Conservation (phyloP, 1,284 basidiomycete genomes). For the Omphalotus olearius region DNA sequence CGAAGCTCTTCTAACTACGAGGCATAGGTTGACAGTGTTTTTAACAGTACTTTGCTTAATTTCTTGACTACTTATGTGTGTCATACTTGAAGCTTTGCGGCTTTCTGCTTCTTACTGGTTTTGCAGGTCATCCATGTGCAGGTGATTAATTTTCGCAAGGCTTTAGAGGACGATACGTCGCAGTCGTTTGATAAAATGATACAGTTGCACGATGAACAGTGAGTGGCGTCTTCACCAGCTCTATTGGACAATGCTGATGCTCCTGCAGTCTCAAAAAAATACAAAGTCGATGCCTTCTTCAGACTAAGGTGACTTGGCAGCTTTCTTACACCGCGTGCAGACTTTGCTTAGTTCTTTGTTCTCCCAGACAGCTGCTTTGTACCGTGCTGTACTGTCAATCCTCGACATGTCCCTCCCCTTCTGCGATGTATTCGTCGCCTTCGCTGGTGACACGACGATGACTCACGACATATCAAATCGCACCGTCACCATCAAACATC, state of each 20-base stretch:
- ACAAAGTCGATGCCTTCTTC: constrained; percentile 62
- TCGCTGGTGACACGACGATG: constrained; percentile 51
- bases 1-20: not conserved
- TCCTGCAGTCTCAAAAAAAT: constrained; percentile 56
- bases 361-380: constrained; percentile 54
- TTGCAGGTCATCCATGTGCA: constrained; percentile 67
- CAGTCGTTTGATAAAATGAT: constrained; percentile 78
- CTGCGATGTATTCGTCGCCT: constrained; percentile 55
- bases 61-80: constrained; percentile 73
- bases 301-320: constrained; percentile 47
- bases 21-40: not conserved
- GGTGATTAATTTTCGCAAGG: constrained; percentile 52
- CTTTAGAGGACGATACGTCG: constrained; percentile 52
- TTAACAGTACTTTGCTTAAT: constrained; percentile 60
- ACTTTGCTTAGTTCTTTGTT: constrained; percentile 1
- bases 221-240: constrained; percentile 26
- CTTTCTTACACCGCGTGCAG: not conserved
- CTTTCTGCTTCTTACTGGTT: constrained; percentile 9
- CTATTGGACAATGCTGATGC: constrained; percentile 8
- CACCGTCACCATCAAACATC: constrained; percentile 47
- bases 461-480: constrained; percentile 58
- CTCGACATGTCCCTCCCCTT: constrained; percentile 74
- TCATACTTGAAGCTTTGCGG: not conserved
- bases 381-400: constrained; percentile 61
- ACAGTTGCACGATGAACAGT: constrained; percentile 69